Conservation (phyloP, 768 basidiomycete species). For the Trametes elegans region DNA sequence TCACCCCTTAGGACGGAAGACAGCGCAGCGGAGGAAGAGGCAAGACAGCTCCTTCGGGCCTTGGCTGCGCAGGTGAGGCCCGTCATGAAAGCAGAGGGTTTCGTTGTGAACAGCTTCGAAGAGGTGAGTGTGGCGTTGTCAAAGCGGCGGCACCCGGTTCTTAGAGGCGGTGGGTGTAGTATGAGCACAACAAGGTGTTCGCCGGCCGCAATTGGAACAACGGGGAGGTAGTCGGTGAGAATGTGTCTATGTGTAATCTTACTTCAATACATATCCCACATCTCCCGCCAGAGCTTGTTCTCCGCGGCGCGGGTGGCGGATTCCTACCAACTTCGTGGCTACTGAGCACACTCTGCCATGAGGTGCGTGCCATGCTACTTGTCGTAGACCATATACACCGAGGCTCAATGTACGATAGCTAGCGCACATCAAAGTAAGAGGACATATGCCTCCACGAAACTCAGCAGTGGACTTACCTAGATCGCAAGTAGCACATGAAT, state of each 20-base stretch:
- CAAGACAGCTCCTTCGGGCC: constrained; percentile 70
- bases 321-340: constrained; percentile 66
- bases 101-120: constrained; percentile 75
- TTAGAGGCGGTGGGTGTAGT: constrained; percentile 40
- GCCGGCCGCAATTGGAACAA: constrained; percentile 83
- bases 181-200: constrained; percentile 76
- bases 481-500: constrained; percentile 63
- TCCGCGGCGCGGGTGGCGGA: constrained; percentile 57
- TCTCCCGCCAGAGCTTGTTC: constrained; percentile 59
- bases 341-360: constrained; percentile 80
- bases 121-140: constrained; percentile 48
- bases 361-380: constrained; percentile 43
- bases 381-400: background rate
- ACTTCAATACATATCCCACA: background rate
- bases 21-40: constrained; percentile 52
- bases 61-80: constrained; percentile 83
- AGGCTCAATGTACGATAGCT: constrained; percentile 43
- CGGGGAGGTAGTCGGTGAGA: constrained; percentile 73
- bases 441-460: background rate
- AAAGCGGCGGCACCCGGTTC: background rate
- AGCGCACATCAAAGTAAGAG: constrained; percentile 73
- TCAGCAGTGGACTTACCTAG: background rate
- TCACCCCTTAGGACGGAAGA: constrained; percentile 48
- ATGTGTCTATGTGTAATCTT: background rate
- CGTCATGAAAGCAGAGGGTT: constrained; percentile 78